phyloP scores from a whole-genome alignment of 2,329 filamentous ascomycete species.

The Bipolaris zeicola region DNA sequence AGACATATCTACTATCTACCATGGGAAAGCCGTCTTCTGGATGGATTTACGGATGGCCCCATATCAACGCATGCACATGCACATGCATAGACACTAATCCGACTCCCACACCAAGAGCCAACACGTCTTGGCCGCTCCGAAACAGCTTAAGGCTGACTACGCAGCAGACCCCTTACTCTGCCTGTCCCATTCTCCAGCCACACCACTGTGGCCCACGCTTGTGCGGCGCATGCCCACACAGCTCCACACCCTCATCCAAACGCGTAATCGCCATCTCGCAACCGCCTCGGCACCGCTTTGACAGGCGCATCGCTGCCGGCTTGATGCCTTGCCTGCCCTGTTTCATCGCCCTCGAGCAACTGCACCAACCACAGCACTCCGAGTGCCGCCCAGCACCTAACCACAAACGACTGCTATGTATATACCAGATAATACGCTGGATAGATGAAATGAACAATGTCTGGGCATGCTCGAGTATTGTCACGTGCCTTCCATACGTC shows the following conservation, averaged over 20 bases:
- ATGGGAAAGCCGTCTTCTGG: not conserved
- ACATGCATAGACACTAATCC: not conserved
- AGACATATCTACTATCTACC: too few relatives aligned
- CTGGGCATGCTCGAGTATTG: not conserved
- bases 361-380: not conserved
- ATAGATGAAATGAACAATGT: not conserved
- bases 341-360: not conserved
- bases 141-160: slow-evolving; percentile 15
- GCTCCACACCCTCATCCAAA: not conserved
- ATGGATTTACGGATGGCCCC: too few relatives aligned
- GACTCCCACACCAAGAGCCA: too few relatives aligned
- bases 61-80: not conserved
- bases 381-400: not conserved
- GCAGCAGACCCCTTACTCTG: not conserved
- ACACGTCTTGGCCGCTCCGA: slow-evolving; percentile 2
- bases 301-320: not conserved
- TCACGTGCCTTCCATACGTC: not conserved
- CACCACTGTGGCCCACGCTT: slow-evolving; percentile 11
- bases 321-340: not conserved
- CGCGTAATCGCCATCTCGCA: not conserved
- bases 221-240: not conserved
- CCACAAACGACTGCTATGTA: not conserved
- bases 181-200: slow-evolving; percentile 10
- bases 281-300: not conserved
- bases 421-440: not conserved